Percentiles rank a stretch among this genome's conserved stretches.
These are phyloP conservation scores for Saccharomycopsis selenospora DNA, from an alignment of 805 yeast genomes.

Conservation along the genomic window DNA sequence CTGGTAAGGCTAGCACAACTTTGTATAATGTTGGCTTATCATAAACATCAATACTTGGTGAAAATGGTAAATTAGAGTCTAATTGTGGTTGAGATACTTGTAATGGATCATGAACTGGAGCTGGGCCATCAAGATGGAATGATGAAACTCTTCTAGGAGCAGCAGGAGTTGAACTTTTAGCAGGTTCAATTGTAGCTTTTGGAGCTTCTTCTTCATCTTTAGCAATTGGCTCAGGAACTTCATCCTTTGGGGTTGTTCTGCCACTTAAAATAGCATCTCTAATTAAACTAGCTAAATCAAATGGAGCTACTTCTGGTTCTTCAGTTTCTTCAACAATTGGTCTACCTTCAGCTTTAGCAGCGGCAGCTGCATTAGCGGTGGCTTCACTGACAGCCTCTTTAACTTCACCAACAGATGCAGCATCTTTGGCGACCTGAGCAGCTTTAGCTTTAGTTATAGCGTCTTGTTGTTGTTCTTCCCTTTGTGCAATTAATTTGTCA, in stretches of 20 bases:
- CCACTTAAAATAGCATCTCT: conserved; percentile 18
- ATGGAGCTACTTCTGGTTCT: conserved; percentile 6
- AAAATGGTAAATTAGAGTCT: conserved; percentile 39
- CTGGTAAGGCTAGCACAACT: conserved; percentile 50
- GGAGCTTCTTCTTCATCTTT: conserved; percentile 7
- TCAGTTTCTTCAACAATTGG: neutral
- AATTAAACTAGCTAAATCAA: conserved; percentile 17
- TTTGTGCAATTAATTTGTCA: neutral
- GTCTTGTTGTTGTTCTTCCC: conserved; percentile 2
- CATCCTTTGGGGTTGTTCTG: conserved; percentile 5
- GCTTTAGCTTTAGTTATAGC: conserved; percentile 11
- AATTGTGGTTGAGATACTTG: conserved; percentile 41
- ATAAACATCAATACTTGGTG: conserved; percentile 55
- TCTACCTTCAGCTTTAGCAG: conserved; percentile 4
- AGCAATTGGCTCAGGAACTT: neutral
- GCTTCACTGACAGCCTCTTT: conserved; percentile 21
- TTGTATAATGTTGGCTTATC: conserved; percentile 40
- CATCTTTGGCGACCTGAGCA: conserved; percentile 4
- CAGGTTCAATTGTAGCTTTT: conserved; percentile 7
- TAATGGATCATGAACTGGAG: conserved; percentile 34
- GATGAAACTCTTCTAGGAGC: conserved; percentile 12
- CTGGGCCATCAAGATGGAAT: conserved; percentile 26
- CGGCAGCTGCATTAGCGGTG: neutral
- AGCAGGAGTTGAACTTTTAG: neutral
- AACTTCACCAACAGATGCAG: conserved; percentile 15